Evolutionary conservation across 345 rosid species (phyloP), one percentile per base, ranked within the genome.

Genomic region (Sisymbrium altissimum): DNA sequence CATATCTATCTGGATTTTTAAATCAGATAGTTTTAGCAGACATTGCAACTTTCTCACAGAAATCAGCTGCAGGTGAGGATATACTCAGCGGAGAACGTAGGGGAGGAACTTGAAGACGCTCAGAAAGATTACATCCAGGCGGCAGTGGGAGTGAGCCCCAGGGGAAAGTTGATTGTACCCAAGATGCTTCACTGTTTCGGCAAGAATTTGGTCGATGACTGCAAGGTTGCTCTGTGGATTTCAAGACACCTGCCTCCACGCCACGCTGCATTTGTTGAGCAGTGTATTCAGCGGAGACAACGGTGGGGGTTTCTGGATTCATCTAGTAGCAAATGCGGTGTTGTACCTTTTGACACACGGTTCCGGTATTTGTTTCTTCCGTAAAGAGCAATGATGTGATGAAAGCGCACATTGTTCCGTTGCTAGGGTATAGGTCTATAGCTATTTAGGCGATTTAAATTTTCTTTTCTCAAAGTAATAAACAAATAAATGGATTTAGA

Each of bases 351-450:
- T 21, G 92, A 93, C 76, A 84, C 98, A 6, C 86, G 82, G 43
- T 93, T 93, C 75, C 92, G 97, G 17, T 93, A 90, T 76, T 79
- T 91, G 65, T 89, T 89, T 81, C 83, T 89, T 57, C 92, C 92
- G 5, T 78, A 60, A 66, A 21, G 30, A 48, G 59, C 48, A 72
- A 43, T 33, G 53, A 33, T 52, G 64, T 49, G 54, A 30, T 30
- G 29, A 27, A 23, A 40, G 27, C 67, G 54, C 13, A 29, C 53
- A 44, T 23, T 45, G 46, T 55, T 63, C 11, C 0, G 9, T 29
- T 56, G 55, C 32, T 56, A 64, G 55, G 55, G 65, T 63, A 60
- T 69, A 69, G 74, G 66, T 54, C 9, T 69, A 69, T 62, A 13
- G 18, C 49, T 62, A 55, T 14, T 54, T 76, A 76, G 80, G 66